A percentile compares a stretch with the other conserved stretches of the same genome.
These are phyloP conservation scores for Lachancea waltii DNA, from an alignment of 805 yeast species.

Conservation along the genomic window DNA sequence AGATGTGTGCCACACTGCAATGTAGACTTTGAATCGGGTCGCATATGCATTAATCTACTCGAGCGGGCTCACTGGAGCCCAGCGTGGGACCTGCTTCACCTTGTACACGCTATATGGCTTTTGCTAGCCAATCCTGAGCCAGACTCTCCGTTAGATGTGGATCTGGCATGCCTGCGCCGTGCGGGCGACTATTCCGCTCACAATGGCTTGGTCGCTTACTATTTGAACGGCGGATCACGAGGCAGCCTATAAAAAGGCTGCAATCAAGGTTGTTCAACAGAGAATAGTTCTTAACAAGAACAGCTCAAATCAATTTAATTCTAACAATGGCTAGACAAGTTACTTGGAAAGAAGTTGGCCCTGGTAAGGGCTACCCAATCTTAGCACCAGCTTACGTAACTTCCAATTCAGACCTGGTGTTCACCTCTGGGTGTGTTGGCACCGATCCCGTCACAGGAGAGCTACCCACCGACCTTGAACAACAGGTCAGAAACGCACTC, in stretches of 20 bases:
- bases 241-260: not conserved
- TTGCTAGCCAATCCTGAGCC: constrained; percentile 62
- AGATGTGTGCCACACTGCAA: constrained; percentile 43
- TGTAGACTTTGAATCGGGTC: constrained; percentile 50
- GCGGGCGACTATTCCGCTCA: constrained; percentile 42
- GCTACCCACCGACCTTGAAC: constrained; percentile 38
- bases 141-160: constrained; percentile 64
- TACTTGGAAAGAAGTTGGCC: constrained; percentile 32
- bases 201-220: constrained; percentile 36
- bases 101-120: constrained; percentile 51
- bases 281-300: not conserved
- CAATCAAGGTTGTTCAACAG: constrained; percentile 1
- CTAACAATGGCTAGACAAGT: constrained; percentile 6
- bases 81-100: constrained; percentile 57
- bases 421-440: constrained; percentile 46
- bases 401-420: constrained; percentile 36
- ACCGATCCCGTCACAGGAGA: constrained; percentile 36
- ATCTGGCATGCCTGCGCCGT: constrained; percentile 55
- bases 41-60: constrained; percentile 63
- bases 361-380: constrained; percentile 23
- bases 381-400: constrained; percentile 38
- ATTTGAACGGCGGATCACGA: constrained; percentile 9
- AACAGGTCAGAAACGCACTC: constrained; percentile 43
- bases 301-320: not conserved
- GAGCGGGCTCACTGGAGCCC: constrained; percentile 58